Evolutionary conservation across 108 stramenopile species (phyloP), one percentile per base, ranked within the genome.

Genomic region (Poteriospumella lacustris): DNA sequence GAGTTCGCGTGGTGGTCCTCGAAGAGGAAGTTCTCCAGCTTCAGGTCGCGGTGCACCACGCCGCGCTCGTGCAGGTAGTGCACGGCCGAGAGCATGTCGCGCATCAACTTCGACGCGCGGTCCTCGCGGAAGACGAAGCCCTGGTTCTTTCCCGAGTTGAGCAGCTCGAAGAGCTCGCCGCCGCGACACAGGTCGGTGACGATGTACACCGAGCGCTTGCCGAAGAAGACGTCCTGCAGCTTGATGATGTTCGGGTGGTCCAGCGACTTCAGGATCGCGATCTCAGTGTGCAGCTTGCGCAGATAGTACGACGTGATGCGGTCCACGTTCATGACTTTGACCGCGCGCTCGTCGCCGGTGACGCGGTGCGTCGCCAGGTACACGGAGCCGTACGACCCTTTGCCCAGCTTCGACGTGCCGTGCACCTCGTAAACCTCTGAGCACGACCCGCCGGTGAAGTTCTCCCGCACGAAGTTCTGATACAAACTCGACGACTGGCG

Each of bases 11-110:
- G 87, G 43, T 87, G 83, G 29, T 87, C 90, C 39, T 90, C 78
- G 75, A 97, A 92, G 3, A 98, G 79, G 81, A 97, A 97, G 77
- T 97, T 97, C 80, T 96, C 95, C 3, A 93, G 96, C 84, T 99
- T 99, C 58, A 99, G 84, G 28, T 73, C 43, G 5, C 70, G 26
- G 36, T 73, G 70, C 38, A 73, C 70, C 5, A 73, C 36, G 12
- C 70, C 70, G 26, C 31, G 26, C 41, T 44, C 43, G 70, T 73
- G 70, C 9, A 73, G 41, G 33, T 73, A 73, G 28, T 73, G 26
- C 5, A 73, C 47, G 36, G 44, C 47, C 26, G 31, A 33, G 3
- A 73, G 24, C 70, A 73, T 73, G 36, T 73, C 70, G 9, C 47
- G 12, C 70, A 73, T 73, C 36, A 73, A 42, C 44, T 56, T 44